Evolutionary conservation across 805 yeast genomes (phyloP), one percentile per base, ranked within the genome.

Genomic region (Starmera caribaea): DNA sequence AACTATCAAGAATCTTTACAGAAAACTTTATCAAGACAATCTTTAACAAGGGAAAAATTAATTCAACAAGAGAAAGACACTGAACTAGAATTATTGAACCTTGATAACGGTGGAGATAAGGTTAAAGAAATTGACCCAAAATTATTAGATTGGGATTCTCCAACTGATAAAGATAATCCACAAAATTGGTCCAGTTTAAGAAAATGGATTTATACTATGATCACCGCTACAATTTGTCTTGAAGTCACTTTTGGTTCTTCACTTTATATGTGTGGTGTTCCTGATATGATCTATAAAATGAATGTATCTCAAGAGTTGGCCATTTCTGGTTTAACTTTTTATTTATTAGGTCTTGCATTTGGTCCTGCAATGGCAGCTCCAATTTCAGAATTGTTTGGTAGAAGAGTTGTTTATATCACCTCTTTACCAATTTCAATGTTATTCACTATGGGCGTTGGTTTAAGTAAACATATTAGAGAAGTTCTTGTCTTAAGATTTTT

Each of bases 181-280:
- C 67, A 66, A 42, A 81, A 81, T 53, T 82, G 88, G 88, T 70
- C 84, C 3, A 21, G 38, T 4, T 62, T 71, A 71, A 77, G 71
- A 54, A 78, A 72, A 59, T 81, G 89, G 88, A 54, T 56, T 32
- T 61, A 74, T 41, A 81, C 89, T 1, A 71, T 77, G 75, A 68
- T 75, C 5, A 74, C 79, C 12, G 87, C 88, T 3, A 43, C 65
- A 16, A 62, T 76, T 36, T 81, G 89, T 65, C 65, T 82, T 30
- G 81, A 76, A 29, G 81, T 81, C 28, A 75, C 88, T 0, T 70
- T 83, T 55, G 90, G 92, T 17, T 79, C 89, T 0, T 82, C 90
- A 0, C 63, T 82, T 40, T 83, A 68, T 50, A 83, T 81, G 21
- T 69, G 74, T 41, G 82, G 88, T 43, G 70, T 80, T 2, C 71